phyloP scores from a whole-genome alignment of 2,329 filamentous ascomycete species.

The Amylocarpus encephaloides region DNA sequence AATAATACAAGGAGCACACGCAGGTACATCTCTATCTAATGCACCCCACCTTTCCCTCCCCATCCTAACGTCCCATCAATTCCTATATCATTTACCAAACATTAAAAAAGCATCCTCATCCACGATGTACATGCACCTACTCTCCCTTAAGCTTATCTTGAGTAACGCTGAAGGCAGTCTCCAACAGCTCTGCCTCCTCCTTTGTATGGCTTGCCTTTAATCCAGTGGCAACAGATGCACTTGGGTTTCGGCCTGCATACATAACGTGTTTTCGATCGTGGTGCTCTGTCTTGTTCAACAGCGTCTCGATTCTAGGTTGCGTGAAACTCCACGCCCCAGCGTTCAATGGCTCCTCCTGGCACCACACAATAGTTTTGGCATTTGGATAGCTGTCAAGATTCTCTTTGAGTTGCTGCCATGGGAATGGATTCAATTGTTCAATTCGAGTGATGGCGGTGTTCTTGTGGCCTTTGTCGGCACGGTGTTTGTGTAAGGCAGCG shows the following conservation, averaged over 20 bases:
- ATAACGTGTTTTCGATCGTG: constrained; percentile 94
- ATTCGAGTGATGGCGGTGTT: constrained; percentile 91
- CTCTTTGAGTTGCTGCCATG: constrained; percentile 92
- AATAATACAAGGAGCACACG: neutral
- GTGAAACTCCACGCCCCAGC: constrained; percentile 94
- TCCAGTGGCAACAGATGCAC: constrained; percentile 88
- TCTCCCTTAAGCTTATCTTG: constrained; percentile 63
- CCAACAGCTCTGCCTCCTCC: constrained; percentile 82
- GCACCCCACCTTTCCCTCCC: neutral
- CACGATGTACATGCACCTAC: constrained; percentile 16
- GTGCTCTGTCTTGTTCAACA: constrained; percentile 87
- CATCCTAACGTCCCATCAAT: neutral
- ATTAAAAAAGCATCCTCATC: neutral
- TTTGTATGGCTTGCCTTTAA: constrained; percentile 81
- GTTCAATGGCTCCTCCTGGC: constrained; percentile 95
- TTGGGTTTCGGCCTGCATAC: constrained; percentile 92
- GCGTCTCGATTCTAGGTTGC: constrained; percentile 95
- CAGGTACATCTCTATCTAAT: neutral
- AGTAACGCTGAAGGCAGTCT: constrained; percentile 56
- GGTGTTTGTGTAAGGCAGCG: constrained; percentile 83
- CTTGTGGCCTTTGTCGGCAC: constrained; percentile 76
- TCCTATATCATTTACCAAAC: neutral
- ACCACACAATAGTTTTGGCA: constrained; percentile 95
- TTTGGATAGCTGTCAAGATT: constrained; percentile 97
- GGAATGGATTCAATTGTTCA: constrained; percentile 98